Conservation (phyloP, 352 stramenopile genomes). For the Phytophthora lateralis region DNA sequence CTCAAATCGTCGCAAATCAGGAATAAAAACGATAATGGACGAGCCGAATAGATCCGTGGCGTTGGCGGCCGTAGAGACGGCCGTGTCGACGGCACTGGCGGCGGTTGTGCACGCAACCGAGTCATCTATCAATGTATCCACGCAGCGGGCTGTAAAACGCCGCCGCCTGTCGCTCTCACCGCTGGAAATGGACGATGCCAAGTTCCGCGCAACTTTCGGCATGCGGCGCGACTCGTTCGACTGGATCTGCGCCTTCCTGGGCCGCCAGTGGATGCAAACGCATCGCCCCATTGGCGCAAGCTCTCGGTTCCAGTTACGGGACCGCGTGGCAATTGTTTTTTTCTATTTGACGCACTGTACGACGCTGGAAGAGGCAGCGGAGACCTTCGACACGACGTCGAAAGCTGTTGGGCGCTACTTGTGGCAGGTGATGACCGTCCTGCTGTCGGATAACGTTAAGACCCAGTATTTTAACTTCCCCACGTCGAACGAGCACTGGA, state of each 20-base stretch:
- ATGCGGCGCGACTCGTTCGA: constrained; percentile 26
- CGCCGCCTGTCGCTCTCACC: constrained; percentile 15
- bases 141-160: constrained; percentile 3
- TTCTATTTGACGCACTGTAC: constrained; percentile 23
- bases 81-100: constrained; percentile 12
- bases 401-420: constrained; percentile 15
- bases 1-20: constrained; percentile 16
- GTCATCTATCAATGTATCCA: not conserved
- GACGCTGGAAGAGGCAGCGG: constrained; percentile 4
- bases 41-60: constrained; percentile 14
- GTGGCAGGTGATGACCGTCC: constrained; percentile 27
- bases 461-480: constrained; percentile 20
- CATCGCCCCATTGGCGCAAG: not conserved
- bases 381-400: constrained; percentile 10
- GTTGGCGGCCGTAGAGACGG: constrained; percentile 10
- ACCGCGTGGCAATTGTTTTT: constrained; percentile 16
- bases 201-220: constrained; percentile 10
- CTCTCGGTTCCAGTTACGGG: constrained; percentile 7
- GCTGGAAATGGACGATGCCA: constrained; percentile 6
- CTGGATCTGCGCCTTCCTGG: constrained; percentile 16
- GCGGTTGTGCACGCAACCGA: constrained; percentile 12
- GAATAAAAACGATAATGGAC: constrained; percentile 3
- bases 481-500: constrained; percentile 15
- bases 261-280: constrained; percentile 4
- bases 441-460: constrained; percentile 26